phyloP scores from a whole-genome alignment of 495 filamentous ascomycete species.

The Penicillium bovifimosum region DNA sequence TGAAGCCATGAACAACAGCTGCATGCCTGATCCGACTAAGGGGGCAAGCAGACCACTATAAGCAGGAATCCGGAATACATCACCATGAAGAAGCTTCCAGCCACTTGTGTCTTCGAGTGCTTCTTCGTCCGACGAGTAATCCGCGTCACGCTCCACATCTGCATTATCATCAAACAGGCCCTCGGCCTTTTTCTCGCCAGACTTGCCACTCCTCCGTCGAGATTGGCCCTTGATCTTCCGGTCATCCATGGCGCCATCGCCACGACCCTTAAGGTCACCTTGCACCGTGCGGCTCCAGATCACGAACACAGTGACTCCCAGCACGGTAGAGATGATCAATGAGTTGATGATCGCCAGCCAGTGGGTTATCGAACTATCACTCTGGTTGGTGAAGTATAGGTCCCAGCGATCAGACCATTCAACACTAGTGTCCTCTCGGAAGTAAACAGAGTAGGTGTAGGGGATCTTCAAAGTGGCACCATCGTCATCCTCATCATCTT shows the following conservation, averaged over 20 bases:
- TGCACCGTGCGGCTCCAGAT: slow-evolving; percentile 79
- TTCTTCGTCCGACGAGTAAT: slow-evolving; percentile 70
- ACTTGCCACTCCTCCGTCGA: slow-evolving; percentile 42
- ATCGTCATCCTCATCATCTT: slow-evolving; percentile 53
- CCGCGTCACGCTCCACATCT: slow-evolving; percentile 56
- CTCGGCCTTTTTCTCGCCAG: slow-evolving; percentile 49
- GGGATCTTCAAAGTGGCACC: slow-evolving; percentile 70
- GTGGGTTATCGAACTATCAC: slow-evolving; percentile 77
- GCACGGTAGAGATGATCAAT: slow-evolving; percentile 73
- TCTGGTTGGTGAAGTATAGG: slow-evolving; percentile 87
- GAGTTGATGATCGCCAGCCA: slow-evolving; percentile 95
- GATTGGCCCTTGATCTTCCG: slow-evolving; percentile 55
- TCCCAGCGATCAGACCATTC: slow-evolving; percentile 91
- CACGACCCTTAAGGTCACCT: slow-evolving; percentile 69
- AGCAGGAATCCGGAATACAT: slow-evolving; percentile 80
- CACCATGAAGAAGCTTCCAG: slow-evolving; percentile 92
- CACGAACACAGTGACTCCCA: slow-evolving; percentile 80
- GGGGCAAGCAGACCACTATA: slow-evolving; percentile 78
- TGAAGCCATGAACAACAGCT: slow-evolving; percentile 80
- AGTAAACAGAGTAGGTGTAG: slow-evolving; percentile 91
- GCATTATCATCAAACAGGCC: slow-evolving; percentile 62
- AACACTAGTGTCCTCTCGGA: slow-evolving; percentile 73
- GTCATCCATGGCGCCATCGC: slow-evolving; percentile 62
- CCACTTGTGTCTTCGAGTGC: slow-evolving; percentile 77
- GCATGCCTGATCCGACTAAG: slow-evolving; percentile 82